Conservation (phyloP, 1,284 basidiomycete genomes). For the Boletus semigastroideus region DNA sequence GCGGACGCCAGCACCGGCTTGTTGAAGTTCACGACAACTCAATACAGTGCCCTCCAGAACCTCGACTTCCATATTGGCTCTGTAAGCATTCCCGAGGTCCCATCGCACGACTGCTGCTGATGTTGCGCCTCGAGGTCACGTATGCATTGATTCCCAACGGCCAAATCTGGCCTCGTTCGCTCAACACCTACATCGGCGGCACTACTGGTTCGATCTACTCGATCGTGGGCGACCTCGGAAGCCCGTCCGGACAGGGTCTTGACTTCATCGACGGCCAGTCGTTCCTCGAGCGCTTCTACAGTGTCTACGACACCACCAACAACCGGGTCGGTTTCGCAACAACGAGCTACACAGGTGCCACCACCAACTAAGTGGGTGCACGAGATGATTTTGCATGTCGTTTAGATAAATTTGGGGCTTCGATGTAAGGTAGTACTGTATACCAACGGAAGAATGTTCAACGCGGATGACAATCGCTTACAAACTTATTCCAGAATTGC, state of each 20-base stretch:
- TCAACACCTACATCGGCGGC: slow-evolving; percentile 47
- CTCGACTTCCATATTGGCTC: slow-evolving; percentile 44
- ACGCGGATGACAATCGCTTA: not conserved
- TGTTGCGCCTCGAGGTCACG: slow-evolving; percentile 22
- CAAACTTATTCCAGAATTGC: not conserved
- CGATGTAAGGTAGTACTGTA: not conserved
- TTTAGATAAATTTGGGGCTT: not conserved
- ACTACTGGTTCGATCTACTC: slow-evolving; percentile 44
- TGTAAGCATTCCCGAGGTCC: slow-evolving; percentile 23
- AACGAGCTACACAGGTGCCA: slow-evolving; percentile 55
- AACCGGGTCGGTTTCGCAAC: slow-evolving; percentile 54
- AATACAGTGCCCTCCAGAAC: slow-evolving; percentile 40
- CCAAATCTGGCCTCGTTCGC: slow-evolving; percentile 47
- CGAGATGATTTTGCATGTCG: not conserved
- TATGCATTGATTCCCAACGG: slow-evolving; percentile 47
- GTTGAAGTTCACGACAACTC: slow-evolving; percentile 36
- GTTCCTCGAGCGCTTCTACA: slow-evolving; percentile 69
- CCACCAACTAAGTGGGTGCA: slow-evolving; percentile 44
- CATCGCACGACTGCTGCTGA: not conserved
- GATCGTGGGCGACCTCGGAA: slow-evolving; percentile 45
- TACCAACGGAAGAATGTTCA: not conserved
- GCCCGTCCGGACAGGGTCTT: slow-evolving; percentile 41
- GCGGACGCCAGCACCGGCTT: slow-evolving; percentile 43
- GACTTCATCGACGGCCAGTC: slow-evolving; percentile 54
- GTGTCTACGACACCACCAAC: slow-evolving; percentile 61